Percentiles rank a stretch among this genome's conserved stretches.
phyloP scores from a whole-genome alignment of 2,329 filamentous ascomycete genomes.

The Metarhizium rileyi region DNA sequence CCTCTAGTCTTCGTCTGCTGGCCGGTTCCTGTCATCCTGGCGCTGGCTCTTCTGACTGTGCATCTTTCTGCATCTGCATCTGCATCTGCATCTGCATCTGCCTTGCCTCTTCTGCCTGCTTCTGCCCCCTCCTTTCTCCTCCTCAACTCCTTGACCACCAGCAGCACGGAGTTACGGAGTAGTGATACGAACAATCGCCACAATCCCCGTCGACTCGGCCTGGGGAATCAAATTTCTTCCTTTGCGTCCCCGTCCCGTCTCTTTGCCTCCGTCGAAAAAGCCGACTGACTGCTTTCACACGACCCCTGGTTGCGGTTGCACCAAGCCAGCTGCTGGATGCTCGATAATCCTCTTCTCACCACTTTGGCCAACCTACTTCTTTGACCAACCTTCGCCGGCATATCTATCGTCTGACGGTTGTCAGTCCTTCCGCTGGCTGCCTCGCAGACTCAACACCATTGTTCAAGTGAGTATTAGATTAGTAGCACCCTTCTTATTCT shows the following conservation, averaged over 20 bases:
- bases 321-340: neutral
- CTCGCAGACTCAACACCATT: neutral
- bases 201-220: neutral
- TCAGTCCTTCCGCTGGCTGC: slow-evolving; percentile 2
- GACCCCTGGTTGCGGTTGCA: neutral
- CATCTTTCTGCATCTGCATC: neutral
- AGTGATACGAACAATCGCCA: neutral
- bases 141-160: too few species aligned
- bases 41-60: slow-evolving; percentile 1
- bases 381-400: neutral
- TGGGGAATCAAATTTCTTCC: neutral
- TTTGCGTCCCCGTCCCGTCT: neutral
- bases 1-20: neutral
- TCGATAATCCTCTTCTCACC: neutral
- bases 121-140: slow-evolving; percentile 2
- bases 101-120: too few species aligned
- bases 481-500: too few species aligned
- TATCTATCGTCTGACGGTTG: neutral
- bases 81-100: too few species aligned
- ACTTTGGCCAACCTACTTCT: neutral
- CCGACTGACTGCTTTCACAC: neutral
- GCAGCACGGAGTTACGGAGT: too few species aligned
- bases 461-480: neutral
- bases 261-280: neutral
- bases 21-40: neutral